phyloP scores from a whole-genome alignment of 805 yeast species.

The Schwanniomyces yamadae region DNA sequence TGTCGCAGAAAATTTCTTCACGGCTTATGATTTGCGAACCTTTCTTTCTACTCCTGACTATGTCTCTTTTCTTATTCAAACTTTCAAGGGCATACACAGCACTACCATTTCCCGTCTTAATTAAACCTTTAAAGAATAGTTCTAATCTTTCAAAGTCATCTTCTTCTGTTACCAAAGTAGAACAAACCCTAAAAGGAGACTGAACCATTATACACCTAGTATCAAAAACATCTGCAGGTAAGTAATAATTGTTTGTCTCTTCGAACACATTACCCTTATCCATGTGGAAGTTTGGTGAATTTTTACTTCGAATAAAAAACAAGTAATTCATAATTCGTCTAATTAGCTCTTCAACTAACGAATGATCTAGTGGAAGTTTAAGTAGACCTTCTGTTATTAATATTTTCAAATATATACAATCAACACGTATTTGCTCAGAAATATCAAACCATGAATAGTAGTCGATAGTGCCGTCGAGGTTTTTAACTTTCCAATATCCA shows the following conservation, averaged over 20 bases:
- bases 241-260: conserved; percentile 26
- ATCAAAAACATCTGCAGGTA: conserved; percentile 25
- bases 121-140: conserved; percentile 29
- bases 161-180: conserved; percentile 21
- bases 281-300: conserved; percentile 6
- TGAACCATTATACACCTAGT: conserved; percentile 34
- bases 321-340: conserved; percentile 18
- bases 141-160: conserved; percentile 28
- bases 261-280: conserved; percentile 17
- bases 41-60: neutral
- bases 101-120: conserved; percentile 34
- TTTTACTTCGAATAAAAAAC: conserved; percentile 23
- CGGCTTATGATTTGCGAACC: too few relatives aligned
- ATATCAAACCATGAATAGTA: conserved; percentile 52
- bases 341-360: conserved; percentile 24
- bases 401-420: conserved; percentile 34
- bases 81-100: conserved; percentile 21
- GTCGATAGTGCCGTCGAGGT: conserved; percentile 2
- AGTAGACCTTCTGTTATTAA: conserved; percentile 33
- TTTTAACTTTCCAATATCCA: conserved; percentile 17
- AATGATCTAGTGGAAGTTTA: conserved; percentile 33
- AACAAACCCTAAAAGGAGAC: conserved; percentile 22
- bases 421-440: conserved; percentile 45
- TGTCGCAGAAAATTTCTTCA: neutral
- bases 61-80: conserved; percentile 10